Percentiles rank a stretch among this genome's conserved stretches.
These are phyloP conservation scores for Haberlea rhodopensis DNA, from an alignment of 257 asterid genomes.

Conservation along the genomic window DNA sequence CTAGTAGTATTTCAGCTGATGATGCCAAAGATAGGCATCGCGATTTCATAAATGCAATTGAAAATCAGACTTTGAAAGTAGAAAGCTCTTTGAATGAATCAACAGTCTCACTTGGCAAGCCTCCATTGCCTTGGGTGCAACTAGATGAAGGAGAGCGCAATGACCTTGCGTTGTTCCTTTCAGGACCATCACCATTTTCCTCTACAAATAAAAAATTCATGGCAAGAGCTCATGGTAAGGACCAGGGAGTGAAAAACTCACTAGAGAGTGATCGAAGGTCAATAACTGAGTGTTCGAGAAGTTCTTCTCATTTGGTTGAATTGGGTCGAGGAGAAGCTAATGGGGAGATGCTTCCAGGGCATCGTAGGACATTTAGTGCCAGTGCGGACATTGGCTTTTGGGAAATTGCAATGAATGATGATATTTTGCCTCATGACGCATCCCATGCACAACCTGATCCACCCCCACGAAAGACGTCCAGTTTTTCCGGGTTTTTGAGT, in stretches of 20 bases:
- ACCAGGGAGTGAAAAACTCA: no score
- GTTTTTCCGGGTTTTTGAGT: slow-evolving; percentile 66
- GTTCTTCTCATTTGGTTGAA: slow-evolving; percentile 50
- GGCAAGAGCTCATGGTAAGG: slow-evolving; percentile 27
- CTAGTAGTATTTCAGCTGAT: no score
- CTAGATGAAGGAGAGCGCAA: slow-evolving; percentile 75
- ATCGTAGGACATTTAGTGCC: slow-evolving; percentile 92
- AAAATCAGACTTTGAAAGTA: no score
- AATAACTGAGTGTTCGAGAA: slow-evolving; percentile 39
- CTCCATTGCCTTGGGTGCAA: slow-evolving; percentile 78
- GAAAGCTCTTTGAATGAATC: no score
- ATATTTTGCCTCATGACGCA: slow-evolving; percentile 32
- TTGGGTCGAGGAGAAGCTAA: slow-evolving; percentile 42
- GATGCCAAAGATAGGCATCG: no score
- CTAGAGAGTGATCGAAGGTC: slow-evolving; percentile 32
- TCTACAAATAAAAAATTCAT: slow-evolving; percentile 24
- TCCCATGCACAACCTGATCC: slow-evolving; percentile 39
- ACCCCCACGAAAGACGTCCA: slow-evolving; percentile 74
- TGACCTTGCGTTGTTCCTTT: slow-evolving; percentile 79
- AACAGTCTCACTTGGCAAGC: slow-evolving; percentile 58
- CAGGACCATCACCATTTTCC: slow-evolving; percentile 48
- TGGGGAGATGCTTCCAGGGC: slow-evolving; percentile 57
- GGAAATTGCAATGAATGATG: slow-evolving; percentile 61
- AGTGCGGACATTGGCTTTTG: slow-evolving; percentile 78
- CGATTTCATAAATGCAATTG: no score